Percentiles rank a stretch among this genome's conserved stretches.
Conservation (phyloP, 768 basidiomycete species). For the Boletus tomentosulus region DNA sequence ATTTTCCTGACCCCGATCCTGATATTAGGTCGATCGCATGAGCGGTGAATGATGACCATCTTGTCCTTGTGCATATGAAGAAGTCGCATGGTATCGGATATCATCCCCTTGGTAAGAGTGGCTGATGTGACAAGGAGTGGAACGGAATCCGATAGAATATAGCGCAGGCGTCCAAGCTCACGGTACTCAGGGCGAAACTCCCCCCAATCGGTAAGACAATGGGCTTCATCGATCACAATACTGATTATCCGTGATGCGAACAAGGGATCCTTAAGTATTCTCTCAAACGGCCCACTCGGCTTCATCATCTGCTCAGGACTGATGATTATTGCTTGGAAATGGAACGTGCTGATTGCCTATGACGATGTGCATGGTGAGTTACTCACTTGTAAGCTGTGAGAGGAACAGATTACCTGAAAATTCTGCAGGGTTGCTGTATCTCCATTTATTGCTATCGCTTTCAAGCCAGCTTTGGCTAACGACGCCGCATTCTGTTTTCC, state of each 20-base stretch:
- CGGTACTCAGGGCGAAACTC: slow-evolving; percentile 34
- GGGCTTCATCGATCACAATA: slow-evolving; percentile 21
- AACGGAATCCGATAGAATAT: background rate
- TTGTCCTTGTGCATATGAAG: slow-evolving; percentile 3
- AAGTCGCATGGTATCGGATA: slow-evolving; percentile 18
- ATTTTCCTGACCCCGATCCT: background rate
- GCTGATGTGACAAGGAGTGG: slow-evolving; percentile 29
- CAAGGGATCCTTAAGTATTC: background rate
- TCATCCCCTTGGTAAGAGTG: slow-evolving; percentile 27
- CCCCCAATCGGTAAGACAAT: slow-evolving; percentile 24
- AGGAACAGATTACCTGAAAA: no score
- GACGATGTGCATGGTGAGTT: no score
- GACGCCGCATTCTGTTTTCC: no score
- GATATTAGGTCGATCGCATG: background rate
- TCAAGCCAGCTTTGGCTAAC: no score
- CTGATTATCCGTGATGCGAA: background rate
- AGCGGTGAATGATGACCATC: background rate
- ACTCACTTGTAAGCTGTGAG: no score
- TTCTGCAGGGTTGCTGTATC: no score
- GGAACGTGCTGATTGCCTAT: no score
- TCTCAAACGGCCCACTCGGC: slow-evolving; percentile 8
- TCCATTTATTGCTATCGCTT: no score
- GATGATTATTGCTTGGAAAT: background rate
- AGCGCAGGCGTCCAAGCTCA: slow-evolving; percentile 16
- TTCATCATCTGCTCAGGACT: slow-evolving; percentile 14